Percentiles rank a stretch among this genome's conserved stretches.
phyloP scores from a whole-genome alignment of 768 basidiomycete species.

The Macrolepiota albuminosa region DNA sequence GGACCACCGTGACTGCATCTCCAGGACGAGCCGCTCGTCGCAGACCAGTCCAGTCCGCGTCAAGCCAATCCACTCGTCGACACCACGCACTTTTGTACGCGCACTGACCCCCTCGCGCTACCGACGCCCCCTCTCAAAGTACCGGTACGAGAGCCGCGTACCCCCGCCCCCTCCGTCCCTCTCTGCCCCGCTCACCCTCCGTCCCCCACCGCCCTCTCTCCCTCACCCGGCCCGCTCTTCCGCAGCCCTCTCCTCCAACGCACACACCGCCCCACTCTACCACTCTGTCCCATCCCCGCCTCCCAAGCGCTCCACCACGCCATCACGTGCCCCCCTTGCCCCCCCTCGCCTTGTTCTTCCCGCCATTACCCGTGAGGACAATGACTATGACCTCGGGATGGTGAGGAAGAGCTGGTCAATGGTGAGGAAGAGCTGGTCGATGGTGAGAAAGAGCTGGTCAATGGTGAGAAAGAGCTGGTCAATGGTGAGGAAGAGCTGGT shows the following conservation, averaged over 20 bases:
- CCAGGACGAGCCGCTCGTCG: background rate
- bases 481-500: too few relatives aligned
- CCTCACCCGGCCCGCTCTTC: background rate
- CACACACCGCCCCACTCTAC: background rate
- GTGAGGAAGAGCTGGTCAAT: too few relatives aligned
- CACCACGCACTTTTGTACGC: background rate
- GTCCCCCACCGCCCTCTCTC: background rate
- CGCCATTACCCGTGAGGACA: background rate
- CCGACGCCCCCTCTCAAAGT: background rate
- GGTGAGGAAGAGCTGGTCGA: too few relatives aligned
- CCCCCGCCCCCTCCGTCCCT: constrained; percentile 2
- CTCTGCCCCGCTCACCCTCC: constrained; percentile 1
- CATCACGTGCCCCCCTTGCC: background rate
- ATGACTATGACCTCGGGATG: constrained; percentile 1
- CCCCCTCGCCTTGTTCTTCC: constrained; percentile 1
- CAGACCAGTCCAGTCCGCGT: constrained; percentile 12
- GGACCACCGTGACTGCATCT: background rate
- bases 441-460: too few relatives aligned
- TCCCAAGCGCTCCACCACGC: too few relatives aligned
- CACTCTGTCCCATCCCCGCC: too few relatives aligned
- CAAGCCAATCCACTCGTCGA: background rate
- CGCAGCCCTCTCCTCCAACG: background rate
- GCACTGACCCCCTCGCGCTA: constrained; percentile 3
- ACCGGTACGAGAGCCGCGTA: constrained; percentile 2
- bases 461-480: too few relatives aligned